A percentile compares a stretch with the other conserved stretches of the same genome.
Evolutionary conservation across 1,139 yeast genomes (phyloP).

Genomic region (Debaryomycetaceae sp.): DNA sequence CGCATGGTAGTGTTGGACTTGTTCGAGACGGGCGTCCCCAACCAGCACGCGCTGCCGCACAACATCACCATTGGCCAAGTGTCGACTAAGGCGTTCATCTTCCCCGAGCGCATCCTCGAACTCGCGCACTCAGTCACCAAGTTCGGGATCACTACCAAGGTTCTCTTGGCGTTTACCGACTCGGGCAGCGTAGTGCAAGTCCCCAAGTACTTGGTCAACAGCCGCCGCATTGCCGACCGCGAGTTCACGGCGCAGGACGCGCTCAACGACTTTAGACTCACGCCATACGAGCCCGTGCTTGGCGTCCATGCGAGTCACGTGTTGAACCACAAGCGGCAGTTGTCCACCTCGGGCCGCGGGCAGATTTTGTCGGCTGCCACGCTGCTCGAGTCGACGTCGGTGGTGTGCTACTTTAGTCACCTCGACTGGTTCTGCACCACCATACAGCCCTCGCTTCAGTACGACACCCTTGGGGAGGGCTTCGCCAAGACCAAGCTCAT

Average conservation of each 20-base stretch:
- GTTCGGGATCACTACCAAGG: slow-evolving; percentile 71
- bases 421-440: slow-evolving; percentile 71
- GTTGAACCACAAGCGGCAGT: slow-evolving; percentile 32
- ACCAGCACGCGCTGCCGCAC: slow-evolving; percentile 34
- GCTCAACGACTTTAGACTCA: slow-evolving; percentile 53
- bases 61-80: slow-evolving; percentile 26
- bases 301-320: slow-evolving; percentile 31
- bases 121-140: slow-evolving; percentile 60
- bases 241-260: slow-evolving; percentile 52
- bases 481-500: slow-evolving; percentile 68
- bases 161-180: slow-evolving; percentile 54
- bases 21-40: slow-evolving; percentile 58
- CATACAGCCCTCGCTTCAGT: slow-evolving; percentile 77
- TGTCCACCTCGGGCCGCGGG: slow-evolving; percentile 25
- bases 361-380: slow-evolving; percentile 57
- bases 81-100: slow-evolving; percentile 52
- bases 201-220: slow-evolving; percentile 62
- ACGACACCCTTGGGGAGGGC: slow-evolving; percentile 64
- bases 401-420: slow-evolving; percentile 61
- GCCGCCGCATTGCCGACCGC: slow-evolving; percentile 57
- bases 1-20: slow-evolving; percentile 72
- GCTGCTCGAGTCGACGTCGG: slow-evolving; percentile 73
- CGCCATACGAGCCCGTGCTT: slow-evolving; percentile 65
- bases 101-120: slow-evolving; percentile 51
- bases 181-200: slow-evolving; percentile 64